Percentiles rank a stretch among this genome's conserved stretches.
Conservation (phyloP, 371 early-diverging fungal species). For the Batkoa obscura region DNA sequence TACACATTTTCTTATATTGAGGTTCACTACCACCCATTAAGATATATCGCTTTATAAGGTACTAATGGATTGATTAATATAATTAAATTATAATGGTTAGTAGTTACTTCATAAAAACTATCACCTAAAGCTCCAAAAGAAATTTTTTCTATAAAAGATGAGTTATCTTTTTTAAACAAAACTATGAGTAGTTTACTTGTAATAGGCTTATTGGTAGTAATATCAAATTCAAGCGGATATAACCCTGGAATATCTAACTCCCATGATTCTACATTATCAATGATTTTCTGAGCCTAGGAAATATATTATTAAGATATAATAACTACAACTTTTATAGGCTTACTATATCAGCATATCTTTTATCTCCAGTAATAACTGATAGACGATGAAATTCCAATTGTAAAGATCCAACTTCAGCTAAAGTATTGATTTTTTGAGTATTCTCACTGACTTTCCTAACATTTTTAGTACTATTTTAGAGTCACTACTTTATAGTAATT, state of each 20-base stretch:
- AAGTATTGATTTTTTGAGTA: constrained; percentile 24
- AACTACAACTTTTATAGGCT: constrained; percentile 10
- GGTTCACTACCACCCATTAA: background rate
- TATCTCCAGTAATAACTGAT: constrained; percentile 48
- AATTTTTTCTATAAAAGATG: background rate
- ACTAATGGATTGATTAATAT: background rate
- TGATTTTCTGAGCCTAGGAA: constrained; percentile 1
- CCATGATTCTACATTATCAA: background rate
- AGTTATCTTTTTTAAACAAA: background rate
- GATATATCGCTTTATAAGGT: background rate
- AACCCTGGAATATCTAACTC: background rate
- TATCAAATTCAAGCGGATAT: constrained; percentile 11
- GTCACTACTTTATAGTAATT: background rate
- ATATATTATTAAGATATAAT: background rate
- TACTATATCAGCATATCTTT: constrained; percentile 35
- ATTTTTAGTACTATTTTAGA: constrained; percentile 33
- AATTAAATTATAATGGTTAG: background rate
- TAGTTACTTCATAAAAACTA: constrained; percentile 4
- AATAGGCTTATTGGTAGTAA: background rate
- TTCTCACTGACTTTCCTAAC: constrained; percentile 11
- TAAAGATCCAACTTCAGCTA: constrained; percentile 74
- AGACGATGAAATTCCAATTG: constrained; percentile 78
- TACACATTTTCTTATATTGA: background rate
- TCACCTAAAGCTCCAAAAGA: constrained; percentile 4
- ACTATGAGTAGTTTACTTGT: background rate